Evolutionary conservation across 2,329 filamentous ascomycete species (phyloP).

Genomic region (Metarhizium humberi): DNA sequence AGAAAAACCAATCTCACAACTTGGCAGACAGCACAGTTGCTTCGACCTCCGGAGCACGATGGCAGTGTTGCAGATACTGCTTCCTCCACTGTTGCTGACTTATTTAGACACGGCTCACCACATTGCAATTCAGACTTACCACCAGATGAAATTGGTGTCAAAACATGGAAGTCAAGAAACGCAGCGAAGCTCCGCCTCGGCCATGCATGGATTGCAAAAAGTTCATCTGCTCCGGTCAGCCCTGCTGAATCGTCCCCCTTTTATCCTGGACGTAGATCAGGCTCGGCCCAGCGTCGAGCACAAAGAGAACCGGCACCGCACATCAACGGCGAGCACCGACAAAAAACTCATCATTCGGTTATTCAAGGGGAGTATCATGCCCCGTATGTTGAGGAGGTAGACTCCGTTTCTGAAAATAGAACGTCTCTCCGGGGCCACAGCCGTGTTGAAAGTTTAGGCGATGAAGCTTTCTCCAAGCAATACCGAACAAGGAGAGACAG

Average conservation of each 20-base stretch:
- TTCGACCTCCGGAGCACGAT: background rate
- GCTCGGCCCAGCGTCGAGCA: constrained; percentile 19
- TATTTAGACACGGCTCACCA: background rate
- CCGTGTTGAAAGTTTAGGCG: background rate
- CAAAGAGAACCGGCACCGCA: constrained; percentile 13
- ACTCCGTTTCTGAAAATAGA: background rate
- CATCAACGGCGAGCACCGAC: background rate
- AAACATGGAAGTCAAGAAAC: background rate
- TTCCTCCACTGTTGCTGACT: background rate
- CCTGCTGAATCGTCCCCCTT: constrained; percentile 9
- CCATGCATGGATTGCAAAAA: background rate
- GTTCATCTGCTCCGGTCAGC: constrained; percentile 1
- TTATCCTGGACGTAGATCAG: constrained; percentile 13
- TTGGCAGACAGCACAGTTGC: background rate
- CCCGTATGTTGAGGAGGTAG: constrained; percentile 10
- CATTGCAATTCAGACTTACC: background rate
- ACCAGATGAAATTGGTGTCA: background rate
- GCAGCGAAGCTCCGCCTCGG: background rate
- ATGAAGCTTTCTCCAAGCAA: background rate
- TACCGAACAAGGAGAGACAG: background rate
- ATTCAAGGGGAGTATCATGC: constrained; percentile 5
- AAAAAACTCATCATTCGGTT: background rate
- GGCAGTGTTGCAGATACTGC: background rate
- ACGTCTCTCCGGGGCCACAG: background rate
- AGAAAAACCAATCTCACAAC: background rate